Evolutionary conservation across 148 eudicot species (phyloP), one percentile per base, ranked within the genome.

Genomic region (Diospyros kaki): DNA sequence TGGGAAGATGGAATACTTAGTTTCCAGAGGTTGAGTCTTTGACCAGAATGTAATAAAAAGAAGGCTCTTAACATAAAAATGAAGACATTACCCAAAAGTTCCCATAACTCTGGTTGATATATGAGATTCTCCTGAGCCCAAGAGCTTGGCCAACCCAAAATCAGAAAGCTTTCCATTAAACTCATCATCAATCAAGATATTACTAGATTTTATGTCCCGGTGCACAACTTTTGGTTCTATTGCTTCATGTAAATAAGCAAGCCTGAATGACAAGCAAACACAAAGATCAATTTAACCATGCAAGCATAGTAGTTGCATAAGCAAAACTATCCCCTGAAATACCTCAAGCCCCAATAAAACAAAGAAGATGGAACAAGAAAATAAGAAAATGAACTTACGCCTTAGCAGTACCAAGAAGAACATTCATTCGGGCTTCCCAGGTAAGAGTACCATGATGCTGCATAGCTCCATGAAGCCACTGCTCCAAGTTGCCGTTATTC

Each of bases 381-480:
- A 68, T 15, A 76, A 28, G 72, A 75, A 68, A 54, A 72, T 58
- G 72, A 39, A 83, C 92, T 87, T 86, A 93, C 98, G 98, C 98
- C 73, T 86, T 93, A 44, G 98, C 96, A 15, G 93, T 90, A 64
- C 98, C 98, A 43, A 88, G 86, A 77, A 93, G 88, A 87, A 93
- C 89, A 86, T 93, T 93, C 76, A 90, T 84, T 48, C 98, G 91
- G 71, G 96, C 93, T 76, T 93, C 96, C 98, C 98, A 93, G 18
- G 93, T 89, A 77, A 93, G 81, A 75, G 68, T 77, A 53, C 93
- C 93, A 69, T 85, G 86, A 38, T 90, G 92, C 71, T 87, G 83
- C 91, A 90, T 89, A 64, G 88, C 93, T 66, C 98, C 98, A 80
- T 93, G 98, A 76, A 93, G 90, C 98, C 98, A 93, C 82, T 93